A percentile compares a stretch with the other conserved stretches of the same genome.
These are phyloP conservation scores for Pleurotus salmoneostramineus DNA, from an alignment of 768 basidiomycete genomes.

Conservation along the genomic window DNA sequence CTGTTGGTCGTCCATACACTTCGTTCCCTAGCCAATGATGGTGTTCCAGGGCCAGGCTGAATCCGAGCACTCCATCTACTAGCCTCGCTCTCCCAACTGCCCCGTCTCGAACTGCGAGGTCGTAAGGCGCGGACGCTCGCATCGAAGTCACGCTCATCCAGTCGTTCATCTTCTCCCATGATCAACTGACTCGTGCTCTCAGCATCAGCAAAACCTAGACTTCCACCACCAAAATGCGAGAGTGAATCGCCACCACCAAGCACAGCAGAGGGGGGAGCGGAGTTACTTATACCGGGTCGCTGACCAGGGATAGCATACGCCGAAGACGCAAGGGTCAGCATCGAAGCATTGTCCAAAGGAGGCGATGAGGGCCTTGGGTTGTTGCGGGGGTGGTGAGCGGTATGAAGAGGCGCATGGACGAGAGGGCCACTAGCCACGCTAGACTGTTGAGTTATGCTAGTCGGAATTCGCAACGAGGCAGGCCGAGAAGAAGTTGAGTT, in stretches of 20 bases:
- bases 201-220: constrained; percentile 41
- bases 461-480: constrained; percentile 33
- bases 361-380: constrained; percentile 93
- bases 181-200: constrained; percentile 69
- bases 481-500: constrained; percentile 30
- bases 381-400: constrained; percentile 89
- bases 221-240: constrained; percentile 67
- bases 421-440: constrained; percentile 22
- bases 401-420: constrained; percentile 85
- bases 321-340: constrained; percentile 91
- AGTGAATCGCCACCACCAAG: constrained; percentile 52
- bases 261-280: constrained; percentile 46
- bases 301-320: constrained; percentile 75
- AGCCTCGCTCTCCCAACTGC: constrained; percentile 89
- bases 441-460: constrained; percentile 23
- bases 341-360: constrained; percentile 87
- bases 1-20: constrained; percentile 63
- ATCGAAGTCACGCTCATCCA: constrained; percentile 70
- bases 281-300: constrained; percentile 42
- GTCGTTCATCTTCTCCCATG: constrained; percentile 61
- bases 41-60: constrained; percentile 41
- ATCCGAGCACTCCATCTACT: constrained; percentile 84
- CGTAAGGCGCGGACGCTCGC: constrained; percentile 89
- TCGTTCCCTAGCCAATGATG: constrained; percentile 46
- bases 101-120: constrained; percentile 79